Base-by-base conservation (phyloP, 345 rosid species). In the Acer negundo region DNA sequence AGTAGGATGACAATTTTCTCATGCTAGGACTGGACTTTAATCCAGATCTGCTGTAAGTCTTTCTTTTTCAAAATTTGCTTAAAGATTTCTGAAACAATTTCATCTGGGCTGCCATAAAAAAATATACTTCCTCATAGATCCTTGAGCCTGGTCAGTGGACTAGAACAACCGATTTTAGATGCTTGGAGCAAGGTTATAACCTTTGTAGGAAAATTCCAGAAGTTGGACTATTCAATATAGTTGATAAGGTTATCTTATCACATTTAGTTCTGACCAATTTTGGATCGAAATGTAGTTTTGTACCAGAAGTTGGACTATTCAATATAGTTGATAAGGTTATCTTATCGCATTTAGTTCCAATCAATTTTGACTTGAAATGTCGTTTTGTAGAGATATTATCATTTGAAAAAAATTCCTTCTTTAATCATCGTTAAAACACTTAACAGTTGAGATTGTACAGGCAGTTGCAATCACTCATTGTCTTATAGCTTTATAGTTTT, bases 311-410 rank as follows among this genome's bases (percentile, higher is more conserved):
- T 55, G 44, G n/a, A 53, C 75, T 63, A 63, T 51, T 49, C 75
- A 72, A 42, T 23, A 10, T 62, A 42, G 77, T 40, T 56, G 77
- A 78, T 72, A 66, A 78, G 67, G 77, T 66, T 72, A 67, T 78
- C 49, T 31, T 31, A 35, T 35, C 6, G 12, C 23, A 26, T 42
- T 15, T 7, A n/a, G 2, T 20, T 20, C 13, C 2, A 15, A 61
- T 5, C 23, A 58, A 6, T 35, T 20, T 59, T 61, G 26, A 5
- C 22, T 24, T 15, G 3, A 61, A 61, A 49, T 49, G 13, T 49
- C 3, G 55, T 15, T 49, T 2, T 2, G 16, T 19, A 49, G 55
- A 23, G 40, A 23, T 9, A 15, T 35, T 35, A 35, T 35, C 6
- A 35, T 35, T 6, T 35, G 6, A n/a, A 42, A 6, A 6, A 51